Evolutionary conservation across 2,329 filamentous ascomycete genomes (phyloP), one percentile per base, ranked within the genome.

Genomic region (Escovopsis sp.): DNA sequence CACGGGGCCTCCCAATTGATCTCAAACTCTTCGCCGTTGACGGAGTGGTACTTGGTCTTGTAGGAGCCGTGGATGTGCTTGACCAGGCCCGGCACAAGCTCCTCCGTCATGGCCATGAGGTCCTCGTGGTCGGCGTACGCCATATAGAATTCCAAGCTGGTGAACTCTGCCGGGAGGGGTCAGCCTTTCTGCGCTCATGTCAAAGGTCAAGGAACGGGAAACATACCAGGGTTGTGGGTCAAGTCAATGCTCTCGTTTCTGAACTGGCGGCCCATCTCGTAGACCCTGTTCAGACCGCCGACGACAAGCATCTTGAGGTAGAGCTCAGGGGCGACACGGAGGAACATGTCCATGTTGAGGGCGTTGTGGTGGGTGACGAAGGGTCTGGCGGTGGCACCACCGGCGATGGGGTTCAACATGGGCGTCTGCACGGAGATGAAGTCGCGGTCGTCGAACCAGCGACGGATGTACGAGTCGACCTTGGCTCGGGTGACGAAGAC

Each of bases 351-450:
- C 78, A 94, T 87, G 62, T 94, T 77, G 41, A 91, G 74, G 42
- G 96, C 91, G 64, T 98, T 98, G 70, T 96, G 91, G 63, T 94
- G 83, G 12, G 91, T 96, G 52, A 84, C 72, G 66, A 98, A 98
- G 5, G 91, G 91, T 68, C 61, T 87, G 45, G 91, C 91, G 1
- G 91, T 96, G 32, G 91, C 91, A 59, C 91, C 91, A 53, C 91
- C 93, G 28, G 91, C 87, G 58, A 94, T 94, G 55, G 84, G 77
- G 61, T 94, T 93, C 75, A 98, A 88, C 77, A 96, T 95, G 5
- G 91, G 89, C 0, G 91, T 98, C 67, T 96, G 86, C 26, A 96
- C 88, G 61, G 95, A 88, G 43, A 87, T 72, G 62, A 98, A 98
- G 55, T 89, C 85, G 42, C 82, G 75, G 52, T 81, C 75, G 55